These are phyloP conservation scores for Vaccinium darrowii DNA, from an alignment of 148 eudicot genomes.

Conservation along the genomic window DNA sequence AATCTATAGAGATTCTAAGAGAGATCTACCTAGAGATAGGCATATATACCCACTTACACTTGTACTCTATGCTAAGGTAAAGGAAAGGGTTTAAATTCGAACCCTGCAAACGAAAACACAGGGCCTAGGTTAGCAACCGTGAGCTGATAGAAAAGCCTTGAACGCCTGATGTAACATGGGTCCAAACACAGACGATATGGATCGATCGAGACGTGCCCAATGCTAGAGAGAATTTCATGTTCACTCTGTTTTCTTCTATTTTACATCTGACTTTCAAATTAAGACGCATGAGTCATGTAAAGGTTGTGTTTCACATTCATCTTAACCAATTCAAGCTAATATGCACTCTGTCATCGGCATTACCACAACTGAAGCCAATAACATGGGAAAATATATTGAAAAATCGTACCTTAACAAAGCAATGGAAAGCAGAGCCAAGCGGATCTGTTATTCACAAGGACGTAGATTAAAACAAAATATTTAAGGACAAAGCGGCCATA, in stretches of 20 bases:
- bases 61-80: no score
- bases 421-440: constrained; percentile 4
- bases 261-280: background rate
- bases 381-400: background rate
- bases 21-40: no score
- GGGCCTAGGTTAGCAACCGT: background rate
- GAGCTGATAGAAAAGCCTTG: background rate
- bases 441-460: constrained; percentile 11
- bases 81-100: no score
- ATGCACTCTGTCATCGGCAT: background rate
- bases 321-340: background rate
- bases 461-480: constrained; percentile 1
- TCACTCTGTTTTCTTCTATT: background rate
- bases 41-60: no score
- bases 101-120: background rate
- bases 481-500: background rate
- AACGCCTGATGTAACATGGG: background rate
- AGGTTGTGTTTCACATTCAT: background rate
- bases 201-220: background rate
- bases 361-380: background rate
- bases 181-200: background rate
- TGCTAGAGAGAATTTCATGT: background rate
- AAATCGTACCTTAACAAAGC: background rate
- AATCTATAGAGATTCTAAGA: no score
- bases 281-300: background rate